These are phyloP conservation scores for Diaporthe vexans DNA, from an alignment of 2,329 filamentous ascomycete species.

Conservation along the genomic window DNA sequence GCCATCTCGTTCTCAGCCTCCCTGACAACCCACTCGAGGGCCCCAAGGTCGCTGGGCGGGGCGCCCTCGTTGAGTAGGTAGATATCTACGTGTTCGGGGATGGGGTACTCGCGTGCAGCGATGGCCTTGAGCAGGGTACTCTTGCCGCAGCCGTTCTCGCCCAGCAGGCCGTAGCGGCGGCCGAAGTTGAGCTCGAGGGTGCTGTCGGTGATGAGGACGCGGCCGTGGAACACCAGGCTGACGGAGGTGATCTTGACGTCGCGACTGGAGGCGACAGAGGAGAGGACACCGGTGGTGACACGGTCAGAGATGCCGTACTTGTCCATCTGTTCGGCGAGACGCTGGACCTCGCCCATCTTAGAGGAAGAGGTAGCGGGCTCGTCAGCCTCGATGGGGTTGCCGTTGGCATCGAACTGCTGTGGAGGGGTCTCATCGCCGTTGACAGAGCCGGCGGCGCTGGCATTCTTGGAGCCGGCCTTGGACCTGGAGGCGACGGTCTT, in stretches of 20 bases:
- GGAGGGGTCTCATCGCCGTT: conserved; percentile 74
- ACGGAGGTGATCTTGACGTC: conserved; percentile 97
- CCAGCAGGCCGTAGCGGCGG: conserved; percentile 92
- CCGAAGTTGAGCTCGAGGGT: conserved; percentile 94
- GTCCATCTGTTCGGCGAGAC: conserved; percentile 93
- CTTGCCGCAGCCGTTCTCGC: conserved; percentile 99
- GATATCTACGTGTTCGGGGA: conserved; percentile 97
- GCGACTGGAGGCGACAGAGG: conserved; percentile 86
- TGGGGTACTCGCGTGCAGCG: conserved; percentile 91
- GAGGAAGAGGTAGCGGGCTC: conserved; percentile 78
- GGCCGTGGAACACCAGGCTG: conserved; percentile 97
- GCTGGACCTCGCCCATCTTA: conserved; percentile 86
- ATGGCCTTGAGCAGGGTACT: conserved; percentile 98
- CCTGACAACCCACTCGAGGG: conserved; percentile 95
- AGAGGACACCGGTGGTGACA: conserved; percentile 96
- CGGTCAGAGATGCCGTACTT: conserved; percentile 96
- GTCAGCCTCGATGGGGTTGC: conserved; percentile 68
- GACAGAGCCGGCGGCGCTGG: conserved; percentile 74
- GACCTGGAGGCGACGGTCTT: conserved; percentile 78
- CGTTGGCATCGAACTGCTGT: conserved; percentile 70
- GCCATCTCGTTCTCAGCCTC: conserved; percentile 96
- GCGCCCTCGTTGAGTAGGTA: conserved; percentile 98
- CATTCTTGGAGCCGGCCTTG: conserved; percentile 77
- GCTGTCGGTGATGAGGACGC: conserved; percentile 93
- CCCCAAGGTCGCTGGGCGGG: conserved; percentile 87